Conservation (phyloP, 495 filamentous ascomycete species). For the Neurospora terricola region DNA sequence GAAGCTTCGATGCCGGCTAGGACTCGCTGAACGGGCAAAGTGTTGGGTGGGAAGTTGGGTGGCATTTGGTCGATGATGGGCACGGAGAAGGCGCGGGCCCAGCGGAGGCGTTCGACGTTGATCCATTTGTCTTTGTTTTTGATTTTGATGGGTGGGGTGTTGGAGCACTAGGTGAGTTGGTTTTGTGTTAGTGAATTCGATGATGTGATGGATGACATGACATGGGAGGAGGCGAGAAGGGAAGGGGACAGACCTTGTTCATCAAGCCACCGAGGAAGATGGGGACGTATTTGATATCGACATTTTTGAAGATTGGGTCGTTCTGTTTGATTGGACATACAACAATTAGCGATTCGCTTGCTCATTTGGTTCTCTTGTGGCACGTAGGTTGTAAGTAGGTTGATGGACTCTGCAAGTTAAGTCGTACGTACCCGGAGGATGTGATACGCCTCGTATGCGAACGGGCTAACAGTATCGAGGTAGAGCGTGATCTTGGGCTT, state of each 20-base stretch:
- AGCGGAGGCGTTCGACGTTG: slow-evolving; percentile 48
- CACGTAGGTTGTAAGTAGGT: background rate
- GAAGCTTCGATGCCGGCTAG: slow-evolving; percentile 25
- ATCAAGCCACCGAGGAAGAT: slow-evolving; percentile 64
- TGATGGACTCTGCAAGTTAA: background rate
- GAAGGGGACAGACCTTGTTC: slow-evolving; percentile 32
- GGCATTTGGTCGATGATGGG: slow-evolving; percentile 44
- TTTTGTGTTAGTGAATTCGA: background rate
- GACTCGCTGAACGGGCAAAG: slow-evolving; percentile 41
- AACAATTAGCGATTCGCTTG: background rate
- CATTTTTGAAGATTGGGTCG: slow-evolving; percentile 48
- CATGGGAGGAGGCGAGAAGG: background rate
- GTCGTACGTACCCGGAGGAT: slow-evolving; percentile 43
- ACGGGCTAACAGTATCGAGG: slow-evolving; percentile 61
- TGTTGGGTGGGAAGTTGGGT: slow-evolving; percentile 50
- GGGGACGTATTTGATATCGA: slow-evolving; percentile 54
- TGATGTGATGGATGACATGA: background rate
- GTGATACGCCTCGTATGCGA: slow-evolving; percentile 60
- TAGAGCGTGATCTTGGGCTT: slow-evolving; percentile 55
- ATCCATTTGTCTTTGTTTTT: slow-evolving; percentile 67
- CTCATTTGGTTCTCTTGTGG: background rate
- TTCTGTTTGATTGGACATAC: slow-evolving; percentile 30
- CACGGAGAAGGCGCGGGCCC: slow-evolving; percentile 48
- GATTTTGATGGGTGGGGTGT: slow-evolving; percentile 53
- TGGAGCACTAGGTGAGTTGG: slow-evolving; percentile 34